Evolutionary conservation across 768 basidiomycete genomes (phyloP).

Genomic region (Paxillus ammoniavirescens): DNA sequence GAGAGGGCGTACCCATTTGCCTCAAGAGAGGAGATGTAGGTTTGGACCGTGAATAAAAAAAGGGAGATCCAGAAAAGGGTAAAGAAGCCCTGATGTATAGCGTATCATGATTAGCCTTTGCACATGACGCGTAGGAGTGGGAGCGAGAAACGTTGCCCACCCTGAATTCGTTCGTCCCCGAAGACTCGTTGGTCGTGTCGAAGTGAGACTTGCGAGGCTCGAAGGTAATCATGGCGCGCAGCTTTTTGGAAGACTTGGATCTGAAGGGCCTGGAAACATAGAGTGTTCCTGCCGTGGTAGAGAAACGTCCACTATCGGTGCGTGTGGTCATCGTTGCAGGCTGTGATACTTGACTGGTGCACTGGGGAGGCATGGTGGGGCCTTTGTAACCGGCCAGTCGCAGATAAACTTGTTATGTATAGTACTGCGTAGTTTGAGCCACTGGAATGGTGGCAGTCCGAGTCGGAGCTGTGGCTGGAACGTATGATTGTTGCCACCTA

Average conservation of each 20-base stretch:
- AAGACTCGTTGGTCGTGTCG: conserved; percentile 74
- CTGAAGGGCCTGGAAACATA: conserved; percentile 77
- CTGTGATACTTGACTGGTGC: neutral
- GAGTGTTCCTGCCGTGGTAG: conserved; percentile 62
- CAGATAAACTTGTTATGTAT: no score
- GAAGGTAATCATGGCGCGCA: conserved; percentile 84
- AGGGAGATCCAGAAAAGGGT: conserved; percentile 92
- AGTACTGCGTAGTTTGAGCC: no score
- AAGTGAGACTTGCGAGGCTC: conserved; percentile 83
- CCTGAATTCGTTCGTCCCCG: conserved; percentile 82
- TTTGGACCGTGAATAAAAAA: conserved; percentile 76
- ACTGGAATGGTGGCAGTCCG: no score
- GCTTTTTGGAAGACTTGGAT: conserved; percentile 69
- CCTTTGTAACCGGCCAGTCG: neutral
- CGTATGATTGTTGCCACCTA: no score
- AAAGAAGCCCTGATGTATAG: conserved; percentile 77
- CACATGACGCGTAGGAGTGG: neutral
- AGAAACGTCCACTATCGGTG: conserved; percentile 31
- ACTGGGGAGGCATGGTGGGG: neutral
- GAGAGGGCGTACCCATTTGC: conserved; percentile 76
- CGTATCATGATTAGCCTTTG: neutral
- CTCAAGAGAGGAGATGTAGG: conserved; percentile 76
- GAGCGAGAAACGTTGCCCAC: conserved; percentile 33
- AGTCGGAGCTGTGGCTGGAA: no score
- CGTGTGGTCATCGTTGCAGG: neutral